Conservation (phyloP, 1,139 yeast genomes). For the Blastobotrys ciferrii region DNA sequence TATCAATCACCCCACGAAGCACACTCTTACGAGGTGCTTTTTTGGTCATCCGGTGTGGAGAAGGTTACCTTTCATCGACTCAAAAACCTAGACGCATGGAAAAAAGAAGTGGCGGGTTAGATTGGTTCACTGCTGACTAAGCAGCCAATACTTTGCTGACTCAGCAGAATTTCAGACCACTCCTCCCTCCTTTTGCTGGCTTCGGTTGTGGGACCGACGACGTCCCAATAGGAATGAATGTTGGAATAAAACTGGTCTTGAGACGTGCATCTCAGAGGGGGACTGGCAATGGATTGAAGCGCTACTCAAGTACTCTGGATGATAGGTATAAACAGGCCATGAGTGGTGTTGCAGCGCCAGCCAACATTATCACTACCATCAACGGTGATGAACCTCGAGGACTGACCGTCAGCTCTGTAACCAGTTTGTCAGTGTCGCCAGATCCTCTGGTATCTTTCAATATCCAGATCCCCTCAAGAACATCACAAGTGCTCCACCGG, state of each 20-base stretch:
- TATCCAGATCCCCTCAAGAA: slow-evolving; percentile 76
- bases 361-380: slow-evolving; percentile 30
- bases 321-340: slow-evolving; percentile 22
- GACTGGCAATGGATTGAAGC: neutral
- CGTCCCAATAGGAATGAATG: neutral
- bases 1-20: slow-evolving; percentile 8
- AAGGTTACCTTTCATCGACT: neutral
- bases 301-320: neutral
- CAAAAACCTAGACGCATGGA: neutral
- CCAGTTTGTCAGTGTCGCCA: slow-evolving; percentile 74
- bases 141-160: too few relatives aligned
- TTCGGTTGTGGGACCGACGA: neutral
- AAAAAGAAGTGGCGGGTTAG: neutral
- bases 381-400: slow-evolving; percentile 44
- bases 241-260: neutral
- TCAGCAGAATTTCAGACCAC: too few relatives aligned
- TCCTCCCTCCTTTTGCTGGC: neutral
- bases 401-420: slow-evolving; percentile 77
- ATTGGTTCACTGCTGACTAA: neutral
- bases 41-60: neutral
- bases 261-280: neutral
- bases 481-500: slow-evolving; percentile 62
- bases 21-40: slow-evolving; percentile 5
- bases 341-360: slow-evolving; percentile 29
- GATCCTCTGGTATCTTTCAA: slow-evolving; percentile 75